Base-by-base conservation (phyloP, 192 early-diverging fungal species). In the Entomortierella beljakovae region DNA sequence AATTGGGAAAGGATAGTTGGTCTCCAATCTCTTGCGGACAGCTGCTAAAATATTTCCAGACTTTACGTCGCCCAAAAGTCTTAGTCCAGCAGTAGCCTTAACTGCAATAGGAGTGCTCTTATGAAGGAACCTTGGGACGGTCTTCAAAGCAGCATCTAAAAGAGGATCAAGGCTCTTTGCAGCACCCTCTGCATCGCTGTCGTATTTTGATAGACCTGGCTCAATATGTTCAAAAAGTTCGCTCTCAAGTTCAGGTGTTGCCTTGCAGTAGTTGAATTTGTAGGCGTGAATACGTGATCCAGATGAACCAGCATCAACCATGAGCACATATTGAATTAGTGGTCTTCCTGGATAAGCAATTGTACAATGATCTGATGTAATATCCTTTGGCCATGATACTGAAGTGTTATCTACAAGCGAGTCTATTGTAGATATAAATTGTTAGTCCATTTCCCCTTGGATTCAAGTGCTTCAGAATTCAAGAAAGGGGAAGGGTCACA, bases 251-350 rank as follows among this genome's bases (percentile, higher is more conserved):
- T 91, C 89, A 0, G 96, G 94, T 3, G 86, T 77, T 11, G 84
- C 75, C 61, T 94, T 92, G 83, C 98, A 99, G 83, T 94, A 91
- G 82, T 96, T 95, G 87, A 99, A 99, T 68, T 90, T 87, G 88
- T 98, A 99, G 50, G 97, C 94, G 74, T 99, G 97, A 68, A 99
- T 95, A 23, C 97, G 95, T 10, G 96, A 98, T 38, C 96, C 97
- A 22, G 96, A 96, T 4, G 96, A 97, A 4, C 97, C 97, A 26
- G 97, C 97, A 68, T 99, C 97, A 28, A 99, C 68, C 91, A 99
- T 96, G 22, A 99, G 81, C 34, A 92, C 95, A 82, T 96, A 96
- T 73, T 99, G 95, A 26, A 94, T 80, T 31, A 93, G 80, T 3
- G 93, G 96, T 48, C 88, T 87, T 8, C 89, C 88, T 15, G 88